Evolutionary conservation across 2,329 filamentous ascomycete species (phyloP), one percentile per base, ranked within the genome.

Genomic region (Xylariaceae sp.): DNA sequence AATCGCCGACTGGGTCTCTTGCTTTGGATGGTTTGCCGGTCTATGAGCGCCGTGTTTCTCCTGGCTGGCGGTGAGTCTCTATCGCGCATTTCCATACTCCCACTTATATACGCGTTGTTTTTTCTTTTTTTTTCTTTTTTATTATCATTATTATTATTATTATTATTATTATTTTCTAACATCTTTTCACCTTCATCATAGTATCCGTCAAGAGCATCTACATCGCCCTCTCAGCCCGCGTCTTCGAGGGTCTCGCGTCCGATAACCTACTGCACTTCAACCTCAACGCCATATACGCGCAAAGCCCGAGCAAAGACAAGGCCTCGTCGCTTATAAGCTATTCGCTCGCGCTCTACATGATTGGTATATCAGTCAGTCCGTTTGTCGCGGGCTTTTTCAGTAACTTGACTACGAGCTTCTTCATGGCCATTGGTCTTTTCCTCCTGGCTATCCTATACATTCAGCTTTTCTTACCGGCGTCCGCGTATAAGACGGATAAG

Each of bases 231-330:
- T 46, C 45, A 3, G 32, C 55, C 6, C 59, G 48, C 1, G 30
- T 62, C 11, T 61, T 62, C 45, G 60, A 62, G 35, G 60, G 60
- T 2, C 29, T 62, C 1, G 60, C 60, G 4, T 51, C 60, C 1
- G 60, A 62, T 31, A 62, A 62, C 26, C 9, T 62, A 2, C 53
- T 62, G 2, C 60, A 62, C 34, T 61, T 55, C 29, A 57, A 26
- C 40, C 48, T 62, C 4, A 54, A 47, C 34, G 40, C 59, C 1
- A 19, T 61, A 2, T 62, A 61, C 49, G 26, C 46, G 1, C 43
- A 30, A 11, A 27, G 45, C 2, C 5, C 4, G 4, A 5, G 5
- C 7, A 35, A 8, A 2, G 39, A 43, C 1, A 26, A 31, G 6
- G 9, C 41, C 8, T 55, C 60, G 5, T n/a, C 29, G 7, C 51